Evolutionary conservation across 148 eudicot species (phyloP).

Genomic region (Salicornia ramosissima): DNA sequence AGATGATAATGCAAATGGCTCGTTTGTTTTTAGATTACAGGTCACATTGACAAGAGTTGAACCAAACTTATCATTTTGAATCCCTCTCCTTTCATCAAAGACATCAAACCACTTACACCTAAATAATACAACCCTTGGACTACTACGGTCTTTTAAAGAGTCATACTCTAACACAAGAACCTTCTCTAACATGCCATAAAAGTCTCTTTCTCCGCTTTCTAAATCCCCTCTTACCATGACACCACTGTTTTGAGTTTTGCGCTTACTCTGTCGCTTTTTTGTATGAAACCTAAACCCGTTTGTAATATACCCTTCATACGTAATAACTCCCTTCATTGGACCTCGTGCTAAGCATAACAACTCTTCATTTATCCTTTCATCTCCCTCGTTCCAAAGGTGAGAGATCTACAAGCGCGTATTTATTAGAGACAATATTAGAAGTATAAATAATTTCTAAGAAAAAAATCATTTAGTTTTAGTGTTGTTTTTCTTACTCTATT

Average conservation of each 20-base stretch:
- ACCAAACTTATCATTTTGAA: not conserved
- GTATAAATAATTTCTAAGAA: not conserved
- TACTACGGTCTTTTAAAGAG: no score
- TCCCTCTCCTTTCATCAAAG: not conserved
- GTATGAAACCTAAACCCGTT: no score
- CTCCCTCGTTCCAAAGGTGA: slow-evolving; percentile 1
- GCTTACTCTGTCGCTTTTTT: no score
- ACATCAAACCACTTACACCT: not conserved
- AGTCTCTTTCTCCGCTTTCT: no score
- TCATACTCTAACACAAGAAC: no score
- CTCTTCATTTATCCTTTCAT: not conserved
- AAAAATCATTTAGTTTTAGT: not conserved
- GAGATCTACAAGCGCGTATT: not conserved
- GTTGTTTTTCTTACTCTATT: slow-evolving; percentile 11
- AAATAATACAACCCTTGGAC: no score
- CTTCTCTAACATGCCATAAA: no score
- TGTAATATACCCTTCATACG: no score
- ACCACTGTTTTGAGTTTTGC: no score
- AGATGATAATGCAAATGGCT: not conserved
- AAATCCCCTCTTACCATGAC: no score
- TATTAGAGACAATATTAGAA: not conserved
- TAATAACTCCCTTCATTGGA: not conserved
- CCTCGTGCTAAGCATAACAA: not conserved
- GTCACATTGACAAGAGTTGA: not conserved
- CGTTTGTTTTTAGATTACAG: not conserved